Percentiles rank a stretch among this genome's conserved stretches.
These are phyloP conservation scores for Globisporangium cylindrosporum DNA, from an alignment of 352 stramenopile genomes.

Conservation along the genomic window DNA sequence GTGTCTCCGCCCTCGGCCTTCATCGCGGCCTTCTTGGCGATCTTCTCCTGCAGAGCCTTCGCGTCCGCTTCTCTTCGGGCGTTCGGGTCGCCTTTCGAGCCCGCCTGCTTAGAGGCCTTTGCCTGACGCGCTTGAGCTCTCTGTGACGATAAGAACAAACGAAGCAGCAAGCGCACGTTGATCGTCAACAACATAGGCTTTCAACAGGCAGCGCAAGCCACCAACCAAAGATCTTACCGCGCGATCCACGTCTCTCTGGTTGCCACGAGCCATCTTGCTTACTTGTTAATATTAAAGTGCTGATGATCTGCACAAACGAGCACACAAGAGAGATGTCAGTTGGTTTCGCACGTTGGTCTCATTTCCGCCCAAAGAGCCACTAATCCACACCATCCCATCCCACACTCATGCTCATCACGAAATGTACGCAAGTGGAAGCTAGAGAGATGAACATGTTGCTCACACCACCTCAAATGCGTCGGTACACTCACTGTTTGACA, in stretches of 20 bases:
- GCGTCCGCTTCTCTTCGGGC: slow-evolving; percentile 65
- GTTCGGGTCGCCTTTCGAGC: slow-evolving; percentile 47
- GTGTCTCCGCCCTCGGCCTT: slow-evolving; percentile 48
- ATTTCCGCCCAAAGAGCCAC: neutral
- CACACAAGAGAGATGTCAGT: neutral
- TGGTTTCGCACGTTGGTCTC: neutral
- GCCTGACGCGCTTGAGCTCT: slow-evolving; percentile 68
- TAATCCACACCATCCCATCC: neutral
- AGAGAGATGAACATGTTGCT: neutral
- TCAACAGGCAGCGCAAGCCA: neutral
- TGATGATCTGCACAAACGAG: neutral
- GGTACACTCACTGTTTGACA: neutral
- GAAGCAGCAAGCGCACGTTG: neutral
- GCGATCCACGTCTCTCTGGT: slow-evolving; percentile 75
- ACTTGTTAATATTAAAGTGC: neutral
- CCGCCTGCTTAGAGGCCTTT: slow-evolving; percentile 36
- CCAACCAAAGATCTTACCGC: slow-evolving; percentile 29
- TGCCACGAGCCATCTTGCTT: slow-evolving; percentile 67
- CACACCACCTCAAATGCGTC: neutral
- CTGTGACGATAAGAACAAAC: slow-evolving; percentile 21
- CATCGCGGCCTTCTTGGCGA: slow-evolving; percentile 64
- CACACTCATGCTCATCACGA: neutral
- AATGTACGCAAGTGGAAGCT: neutral
- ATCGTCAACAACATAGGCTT: neutral
- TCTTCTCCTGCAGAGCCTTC: slow-evolving; percentile 83